Evolutionary conservation across 2,329 filamentous ascomycete genomes (phyloP), one percentile per base, ranked within the genome.

Genomic region (Aspergillus glaucus): DNA sequence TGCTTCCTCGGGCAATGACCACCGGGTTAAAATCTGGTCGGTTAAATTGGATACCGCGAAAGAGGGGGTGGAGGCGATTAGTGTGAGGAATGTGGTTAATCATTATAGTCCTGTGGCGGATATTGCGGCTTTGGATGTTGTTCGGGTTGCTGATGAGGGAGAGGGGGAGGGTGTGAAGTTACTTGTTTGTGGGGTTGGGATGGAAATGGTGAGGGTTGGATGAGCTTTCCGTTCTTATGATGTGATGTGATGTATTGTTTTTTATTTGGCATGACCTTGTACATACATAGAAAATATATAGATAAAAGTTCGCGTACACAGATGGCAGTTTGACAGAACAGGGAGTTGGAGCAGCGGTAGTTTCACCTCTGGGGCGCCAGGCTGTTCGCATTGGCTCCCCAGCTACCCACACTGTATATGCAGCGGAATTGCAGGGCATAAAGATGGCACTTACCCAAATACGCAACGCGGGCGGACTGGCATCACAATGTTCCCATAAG

Each of bases 31-130:
- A 50, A 48, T 71, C 12, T 76, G 73, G 73, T 58, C 55, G 8
- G 55, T 73, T 6, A 50, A 52, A 4, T 54, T 73, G 34, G 59
- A 68, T 48, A 40, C 52, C 9, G 46, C 49, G n/a, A 49, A 53
- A 40, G 22, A 39, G 14, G 56, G 51, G 8, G 39, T 54, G 6
- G 49, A 62, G 19, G 56, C 43, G 6, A 62, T 67, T 7, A 48
- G 46, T 8, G 54, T 68, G 32, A 40, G 55, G 8, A 59, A 62
- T 19, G 12, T 61, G 19, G 34, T 61, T 5, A 61, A 72, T 46
- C 50, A 53, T 42, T 72, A 70, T 50, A 79, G 76, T 17, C 66
- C 72, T 22, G 77, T 82, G 3, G 79, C 79, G 12, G 80, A 83
- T 63, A 72, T 79, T 15, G 76, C 78, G 2, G 71, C 72, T 24